phyloP scores from a whole-genome alignment of 2,329 filamentous ascomycete genomes.

The Phialophora macrospora region DNA sequence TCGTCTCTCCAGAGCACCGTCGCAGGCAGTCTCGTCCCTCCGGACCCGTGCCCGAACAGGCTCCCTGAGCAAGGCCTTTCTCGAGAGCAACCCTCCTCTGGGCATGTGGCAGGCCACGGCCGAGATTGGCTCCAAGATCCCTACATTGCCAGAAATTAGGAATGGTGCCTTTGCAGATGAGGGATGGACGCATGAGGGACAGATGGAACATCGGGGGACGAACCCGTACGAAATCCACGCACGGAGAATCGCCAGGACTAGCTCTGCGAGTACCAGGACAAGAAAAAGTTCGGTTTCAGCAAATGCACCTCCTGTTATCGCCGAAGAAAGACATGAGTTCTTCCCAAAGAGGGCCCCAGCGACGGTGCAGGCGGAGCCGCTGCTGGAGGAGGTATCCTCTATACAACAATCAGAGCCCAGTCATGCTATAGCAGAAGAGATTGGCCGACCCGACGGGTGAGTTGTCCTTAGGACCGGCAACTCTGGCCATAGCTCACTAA shows the following conservation, averaged over 20 bases:
- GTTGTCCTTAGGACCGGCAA: neutral
- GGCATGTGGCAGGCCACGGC: slow-evolving; percentile 46
- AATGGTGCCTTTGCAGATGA: slow-evolving; percentile 41
- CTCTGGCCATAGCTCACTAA: neutral
- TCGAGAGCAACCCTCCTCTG: slow-evolving; percentile 43
- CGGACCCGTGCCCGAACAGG: slow-evolving; percentile 31
- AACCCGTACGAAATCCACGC: slow-evolving; percentile 42
- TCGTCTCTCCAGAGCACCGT: slow-evolving; percentile 21
- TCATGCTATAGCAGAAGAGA: slow-evolving; percentile 18
- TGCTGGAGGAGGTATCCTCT: slow-evolving; percentile 21
- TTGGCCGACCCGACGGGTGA: slow-evolving; percentile 18
- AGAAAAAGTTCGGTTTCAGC: slow-evolving; percentile 33
- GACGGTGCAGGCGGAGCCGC: slow-evolving; percentile 17
- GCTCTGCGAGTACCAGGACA: slow-evolving; percentile 38
- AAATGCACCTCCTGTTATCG: slow-evolving; percentile 22
- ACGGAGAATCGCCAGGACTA: slow-evolving; percentile 38
- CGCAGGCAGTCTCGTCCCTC: neutral
- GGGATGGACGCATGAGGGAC: slow-evolving; percentile 44
- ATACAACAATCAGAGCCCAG: slow-evolving; percentile 12
- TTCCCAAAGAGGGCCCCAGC: slow-evolving; percentile 30
- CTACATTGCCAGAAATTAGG: slow-evolving; percentile 43
- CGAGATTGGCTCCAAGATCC: slow-evolving; percentile 42
- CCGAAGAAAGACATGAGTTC: slow-evolving; percentile 35
- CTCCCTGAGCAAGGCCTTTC: slow-evolving; percentile 38
- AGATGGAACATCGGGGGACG: slow-evolving; percentile 41